Base-by-base conservation (phyloP, 257 asterid species). In the Nicotiana benthamiana region DNA sequence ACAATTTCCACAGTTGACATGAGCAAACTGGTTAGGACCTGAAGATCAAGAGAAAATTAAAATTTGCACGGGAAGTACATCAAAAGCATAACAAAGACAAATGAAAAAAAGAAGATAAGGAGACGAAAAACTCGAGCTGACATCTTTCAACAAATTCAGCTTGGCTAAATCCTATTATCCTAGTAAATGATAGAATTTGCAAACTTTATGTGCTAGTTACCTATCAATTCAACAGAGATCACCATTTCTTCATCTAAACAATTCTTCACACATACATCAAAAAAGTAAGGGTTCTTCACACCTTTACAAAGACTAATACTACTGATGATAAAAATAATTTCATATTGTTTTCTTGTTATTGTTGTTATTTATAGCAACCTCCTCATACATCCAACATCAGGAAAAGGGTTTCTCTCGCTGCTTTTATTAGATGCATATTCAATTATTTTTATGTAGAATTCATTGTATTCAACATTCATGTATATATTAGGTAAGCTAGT, bases 1-100 rank as follows among this genome's bases (percentile, higher is more conserved):
- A 62, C 99, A 95, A 83, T 92, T 92, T 63, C 97, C 98, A 79
- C 99, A 95, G 88, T 87, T 92, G 83, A 92, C 90, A 83, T 93
- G 97, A 82, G 97, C 98, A 74, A 90, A 84, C 75, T 82, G 90
- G 88, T 83, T 90, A 40, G 92, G 84, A 61, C 90, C 93, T 88
- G 82, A 82, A 78, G 75, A 81, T 65, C 79, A 80, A 80, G 75
- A 62, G 80, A 80, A 82, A 81, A 60, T 80, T 51, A 59, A n/a
- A 28, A 28, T 18, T n/a, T 3, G 80, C 22, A 72, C 12, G 48
- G 26, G 27, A 75, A 24, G 18, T 57, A 48, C 80, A 75, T 75
- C 11, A 26, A 75, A 52, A 52, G 18, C 52, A 75, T 24, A 54
- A 26, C 53, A 27, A 52, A 75, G 40, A 27, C 36, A 62, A 26